A percentile compares a stretch with the other conserved stretches of the same genome.
These are phyloP conservation scores for Lenzites betulinus DNA, from an alignment of 768 basidiomycete genomes.

Conservation along the genomic window DNA sequence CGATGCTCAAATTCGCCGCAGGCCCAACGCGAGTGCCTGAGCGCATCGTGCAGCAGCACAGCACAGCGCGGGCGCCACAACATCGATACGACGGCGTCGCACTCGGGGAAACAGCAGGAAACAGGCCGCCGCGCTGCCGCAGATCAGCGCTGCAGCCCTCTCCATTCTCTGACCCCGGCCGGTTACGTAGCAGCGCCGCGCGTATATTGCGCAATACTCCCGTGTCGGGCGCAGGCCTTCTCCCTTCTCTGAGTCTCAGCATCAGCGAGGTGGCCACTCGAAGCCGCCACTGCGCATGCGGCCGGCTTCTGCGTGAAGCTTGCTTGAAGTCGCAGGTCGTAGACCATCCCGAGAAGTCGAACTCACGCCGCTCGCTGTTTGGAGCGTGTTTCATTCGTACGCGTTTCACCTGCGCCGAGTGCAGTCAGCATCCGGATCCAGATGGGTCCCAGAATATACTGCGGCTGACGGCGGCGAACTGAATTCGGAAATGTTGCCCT, in stretches of 20 bases:
- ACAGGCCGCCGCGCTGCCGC: background rate
- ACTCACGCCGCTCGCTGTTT: too few species aligned
- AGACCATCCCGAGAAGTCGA: too few species aligned
- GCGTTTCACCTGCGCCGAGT: background rate
- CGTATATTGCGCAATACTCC: too few species aligned
- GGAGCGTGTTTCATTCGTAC: too few species aligned
- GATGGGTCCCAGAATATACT: background rate
- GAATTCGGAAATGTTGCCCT: too few species aligned
- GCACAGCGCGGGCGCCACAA: background rate
- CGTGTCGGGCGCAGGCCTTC: background rate
- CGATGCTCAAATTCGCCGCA: background rate
- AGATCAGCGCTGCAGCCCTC: conserved; percentile 5
- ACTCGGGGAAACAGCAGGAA: conserved; percentile 1
- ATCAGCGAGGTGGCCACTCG: background rate
- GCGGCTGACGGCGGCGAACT: too few species aligned
- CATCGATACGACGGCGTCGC: conserved; percentile 21
- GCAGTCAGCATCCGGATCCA: conserved; percentile 2
- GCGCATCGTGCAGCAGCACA: background rate
- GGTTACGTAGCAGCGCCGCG: background rate
- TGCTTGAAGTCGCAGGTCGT: too few species aligned
- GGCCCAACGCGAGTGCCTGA: background rate
- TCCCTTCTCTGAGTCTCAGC: too few species aligned
- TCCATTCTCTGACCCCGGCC: conserved; percentile 1
- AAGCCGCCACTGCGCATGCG: too few species aligned
- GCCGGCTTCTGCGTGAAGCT: too few species aligned